A percentile compares a stretch with the other conserved stretches of the same genome.
phyloP scores from a whole-genome alignment of 371 early-diverging fungal species.

The Mucor ambiguus region DNA sequence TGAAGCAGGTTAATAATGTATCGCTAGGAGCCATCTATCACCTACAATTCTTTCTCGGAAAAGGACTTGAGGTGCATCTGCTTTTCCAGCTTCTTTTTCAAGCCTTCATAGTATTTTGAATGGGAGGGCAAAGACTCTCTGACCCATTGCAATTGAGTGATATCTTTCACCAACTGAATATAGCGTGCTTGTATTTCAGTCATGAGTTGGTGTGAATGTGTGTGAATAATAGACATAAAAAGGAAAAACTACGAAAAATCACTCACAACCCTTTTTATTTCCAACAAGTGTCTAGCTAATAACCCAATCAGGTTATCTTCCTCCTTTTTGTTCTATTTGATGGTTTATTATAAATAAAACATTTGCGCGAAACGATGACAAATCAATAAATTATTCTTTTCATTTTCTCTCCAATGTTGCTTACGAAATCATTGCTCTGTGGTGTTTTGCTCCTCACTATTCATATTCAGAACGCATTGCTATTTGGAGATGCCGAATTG shows the following conservation, averaged over 20 bases:
- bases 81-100: conserved; percentile 37
- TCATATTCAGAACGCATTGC: background rate
- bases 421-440: background rate
- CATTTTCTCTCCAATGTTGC: background rate
- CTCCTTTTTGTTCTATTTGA: conserved; percentile 6
- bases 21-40: background rate
- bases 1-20: background rate
- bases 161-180: conserved; percentile 32
- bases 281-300: background rate
- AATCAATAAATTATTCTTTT: background rate
- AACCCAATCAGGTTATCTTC: background rate
- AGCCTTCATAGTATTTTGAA: conserved; percentile 42
- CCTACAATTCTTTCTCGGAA: conserved; percentile 42
- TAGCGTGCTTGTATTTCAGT: conserved; percentile 27
- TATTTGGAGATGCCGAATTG: background rate
- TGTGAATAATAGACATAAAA: conserved; percentile 7
- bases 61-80: conserved; percentile 30
- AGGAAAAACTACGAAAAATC: conserved; percentile 4
- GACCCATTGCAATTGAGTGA: conserved; percentile 47
- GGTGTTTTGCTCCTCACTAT: background rate
- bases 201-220: background rate
- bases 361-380: background rate
- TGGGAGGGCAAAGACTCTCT: conserved; percentile 50
- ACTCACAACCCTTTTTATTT: conserved; percentile 1
- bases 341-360: background rate